Evolutionary conservation across 2,329 filamentous ascomycete species (phyloP), one percentile per base, ranked within the genome.

Genomic region (Eurotiales sp.): DNA sequence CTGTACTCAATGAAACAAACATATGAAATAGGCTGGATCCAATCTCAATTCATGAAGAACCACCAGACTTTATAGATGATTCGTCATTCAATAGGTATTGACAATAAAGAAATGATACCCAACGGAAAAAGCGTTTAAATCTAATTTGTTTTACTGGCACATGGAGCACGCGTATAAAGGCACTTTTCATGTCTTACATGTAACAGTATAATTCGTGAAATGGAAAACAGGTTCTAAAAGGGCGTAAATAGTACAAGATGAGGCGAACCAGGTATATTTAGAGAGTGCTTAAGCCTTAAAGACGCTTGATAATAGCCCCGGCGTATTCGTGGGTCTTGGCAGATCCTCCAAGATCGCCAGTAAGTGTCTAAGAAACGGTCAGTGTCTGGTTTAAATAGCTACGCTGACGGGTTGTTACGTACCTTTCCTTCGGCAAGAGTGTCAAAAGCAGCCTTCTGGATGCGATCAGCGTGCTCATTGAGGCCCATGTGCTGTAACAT

Each of bases 401-500:
- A 36, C 15, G 22, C 27, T 30, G 21, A 11, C 19, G 11, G 21
- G n/a, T 40, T 11, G 46, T 46, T 50, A 64, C 74, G 63, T 68
- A 83, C 79, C 86, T 96, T 96, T 78, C 93, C 93, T 81, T 99
- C 91, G 55, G 90, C 87, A 60, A 99, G 82, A 56, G 91, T 95
- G 72, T 88, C 88, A 74, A 99, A 97, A 68, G 92, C 95, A 60
- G 93, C 93, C 74, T 83, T 87, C 81, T 97, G 89, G 69, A 99
- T 97, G 72, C 84, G 85, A 72, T 79, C 73, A 61, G 93, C 93
- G 72, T 97, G 85, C 58, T 89, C 81, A 72, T 77, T 85, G 59
- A 99, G 81, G 66, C 88, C 85, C 92, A 99, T 97, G 78, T 99
- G 93, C 75, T 93, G 86, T 81, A 99, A 78, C 93, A 99, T 97